Conservation (phyloP, 1,284 basidiomycete genomes). For the Marasmius sp. region DNA sequence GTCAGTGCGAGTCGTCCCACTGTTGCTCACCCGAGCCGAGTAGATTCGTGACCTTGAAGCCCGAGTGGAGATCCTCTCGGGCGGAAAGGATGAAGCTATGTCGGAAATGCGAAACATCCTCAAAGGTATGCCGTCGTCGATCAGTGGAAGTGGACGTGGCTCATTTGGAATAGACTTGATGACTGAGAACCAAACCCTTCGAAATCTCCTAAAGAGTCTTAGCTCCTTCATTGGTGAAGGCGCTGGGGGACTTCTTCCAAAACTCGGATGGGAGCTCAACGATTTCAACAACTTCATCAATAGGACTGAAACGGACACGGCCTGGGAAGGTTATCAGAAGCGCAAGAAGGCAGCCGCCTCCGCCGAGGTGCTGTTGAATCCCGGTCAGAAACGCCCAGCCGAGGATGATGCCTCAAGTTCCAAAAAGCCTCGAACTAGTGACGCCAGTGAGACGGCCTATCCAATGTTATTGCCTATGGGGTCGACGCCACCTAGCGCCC, state of each 20-base stretch:
- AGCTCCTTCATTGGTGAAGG: conserved; percentile 85
- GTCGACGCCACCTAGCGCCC: conserved; percentile 29
- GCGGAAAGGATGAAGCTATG: conserved; percentile 84
- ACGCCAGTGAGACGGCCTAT: conserved; percentile 43
- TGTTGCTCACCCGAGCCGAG: conserved; percentile 5
- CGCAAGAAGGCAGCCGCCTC: conserved; percentile 48
- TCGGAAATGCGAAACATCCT: conserved; percentile 80
- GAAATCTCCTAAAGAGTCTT: conserved; percentile 74
- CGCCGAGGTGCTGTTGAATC: conserved; percentile 19
- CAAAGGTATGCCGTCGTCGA: conserved; percentile 53
- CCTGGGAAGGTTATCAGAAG: conserved; percentile 82
- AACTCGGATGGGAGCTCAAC: conserved; percentile 74
- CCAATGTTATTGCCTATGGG: conserved; percentile 57
- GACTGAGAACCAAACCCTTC: conserved; percentile 83
- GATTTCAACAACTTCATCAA: conserved; percentile 82
- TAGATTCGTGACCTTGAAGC: conserved; percentile 93
- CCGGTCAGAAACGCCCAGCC: conserved; percentile 38
- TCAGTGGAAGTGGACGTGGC: neutral
- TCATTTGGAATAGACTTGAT: conserved; percentile 61
- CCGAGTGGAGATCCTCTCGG: conserved; percentile 86
- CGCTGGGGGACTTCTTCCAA: conserved; percentile 70
- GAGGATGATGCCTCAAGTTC: conserved; percentile 50
- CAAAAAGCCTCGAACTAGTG: conserved; percentile 55
- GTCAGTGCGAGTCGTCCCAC: neutral
- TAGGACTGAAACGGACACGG: conserved; percentile 86